Evolutionary conservation across 192 early-diverging fungal genomes (phyloP).

Genomic region (Backusella tuberculispora): DNA sequence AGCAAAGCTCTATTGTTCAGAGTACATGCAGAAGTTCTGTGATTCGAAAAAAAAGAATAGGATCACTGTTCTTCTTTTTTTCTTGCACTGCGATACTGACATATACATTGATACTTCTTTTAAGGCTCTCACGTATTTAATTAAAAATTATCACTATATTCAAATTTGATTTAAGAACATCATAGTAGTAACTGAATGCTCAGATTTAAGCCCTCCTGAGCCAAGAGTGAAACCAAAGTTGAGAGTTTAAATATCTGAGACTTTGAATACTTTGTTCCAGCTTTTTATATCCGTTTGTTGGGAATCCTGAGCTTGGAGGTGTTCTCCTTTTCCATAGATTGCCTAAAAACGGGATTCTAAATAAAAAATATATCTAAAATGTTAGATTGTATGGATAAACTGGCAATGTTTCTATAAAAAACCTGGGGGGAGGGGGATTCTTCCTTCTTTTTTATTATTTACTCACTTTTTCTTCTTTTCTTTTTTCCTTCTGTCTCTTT

Average conservation of each 20-base stretch:
- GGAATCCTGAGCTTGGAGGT: neutral
- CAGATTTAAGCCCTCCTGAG: neutral
- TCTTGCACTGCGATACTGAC: too few relatives aligned
- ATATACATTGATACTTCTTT: too few relatives aligned
- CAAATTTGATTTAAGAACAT: neutral
- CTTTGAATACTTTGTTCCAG: neutral
- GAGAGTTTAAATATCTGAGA: neutral
- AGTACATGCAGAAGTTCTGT: too few relatives aligned
- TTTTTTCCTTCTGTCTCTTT: neutral
- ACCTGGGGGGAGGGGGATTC: neutral
- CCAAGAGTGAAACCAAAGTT: neutral
- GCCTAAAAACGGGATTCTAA: neutral
- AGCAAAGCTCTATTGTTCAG: too few relatives aligned
- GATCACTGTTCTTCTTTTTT: too few relatives aligned
- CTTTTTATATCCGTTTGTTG: neutral
- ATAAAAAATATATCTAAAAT: conserved; percentile 15
- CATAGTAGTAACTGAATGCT: neutral
- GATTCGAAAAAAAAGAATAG: too few relatives aligned
- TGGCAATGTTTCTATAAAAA: neutral
- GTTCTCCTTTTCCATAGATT: neutral
- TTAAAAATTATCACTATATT: too few relatives aligned
- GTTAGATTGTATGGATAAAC: neutral
- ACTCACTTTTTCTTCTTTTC: neutral
- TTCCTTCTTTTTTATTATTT: neutral
- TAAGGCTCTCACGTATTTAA: too few relatives aligned